Base-by-base conservation (phyloP, 495 filamentous ascomycete species). In the Bacidia rubella region DNA sequence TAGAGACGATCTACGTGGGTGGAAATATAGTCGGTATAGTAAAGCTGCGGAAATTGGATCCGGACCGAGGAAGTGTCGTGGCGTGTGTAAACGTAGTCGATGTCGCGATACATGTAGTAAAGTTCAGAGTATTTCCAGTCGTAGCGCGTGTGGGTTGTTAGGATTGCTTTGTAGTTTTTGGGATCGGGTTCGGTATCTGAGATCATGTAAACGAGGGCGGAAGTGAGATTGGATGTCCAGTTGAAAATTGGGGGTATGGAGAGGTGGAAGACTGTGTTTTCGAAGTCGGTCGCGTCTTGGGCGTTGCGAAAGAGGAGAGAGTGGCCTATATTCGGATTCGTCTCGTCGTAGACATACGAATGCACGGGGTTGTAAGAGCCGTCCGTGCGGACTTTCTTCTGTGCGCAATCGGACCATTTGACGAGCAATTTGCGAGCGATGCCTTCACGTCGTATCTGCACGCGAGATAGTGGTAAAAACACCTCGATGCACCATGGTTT, bases 381-480 rank as follows among this genome's bases (percentile, higher is more conserved):
- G 38, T 69, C 68, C 0, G 66, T 67, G 26, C 57, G 54, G 0
- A 58, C 60, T 27, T 58, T 50, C 40, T 64, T 62, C 42, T 73
- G 68, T 23, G 61, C 63, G 12, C 66, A 68, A 55, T 73, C 68
- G 0, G 70, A 71, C 69, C 70, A 73, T 55, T 64, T 68, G 10
- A 70, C 42, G n/a, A 64, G 60, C 2, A 68, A 48, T 26, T 66
- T 57, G 10, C 60, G 60, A 7, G 66, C 60, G n/a, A 57, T 53
- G 15, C 61, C 52, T 38, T 62, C 55, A n/a, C 63, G 57, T 17
- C 56, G 58, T 17, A 71, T 54, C 53, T 67, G 69, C 2, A 71
- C 67, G 20, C 54, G 59, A 21, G 62, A 66, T 41, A 68, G 48
- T 11, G 70, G 70, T 42, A 73, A 59, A 48, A 70, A 73, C 9